Evolutionary conservation across 768 basidiomycete species (phyloP), one percentile per base, ranked within the genome.

Genomic region (Leucosporidium scottii): DNA sequence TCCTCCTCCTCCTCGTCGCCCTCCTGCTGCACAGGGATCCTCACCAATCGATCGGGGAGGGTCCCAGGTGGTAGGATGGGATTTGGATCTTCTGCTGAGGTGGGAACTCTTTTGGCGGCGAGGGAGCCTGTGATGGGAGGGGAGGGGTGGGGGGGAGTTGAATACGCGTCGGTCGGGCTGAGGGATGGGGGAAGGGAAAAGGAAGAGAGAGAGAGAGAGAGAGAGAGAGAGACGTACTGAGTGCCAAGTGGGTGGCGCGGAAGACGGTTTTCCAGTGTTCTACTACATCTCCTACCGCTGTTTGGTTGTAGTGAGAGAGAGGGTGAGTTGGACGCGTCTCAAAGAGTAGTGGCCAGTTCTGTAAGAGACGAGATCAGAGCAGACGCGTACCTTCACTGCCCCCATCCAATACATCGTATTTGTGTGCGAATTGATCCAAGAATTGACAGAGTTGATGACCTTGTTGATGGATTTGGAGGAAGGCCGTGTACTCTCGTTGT

Each of bases 181-280:
- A 53, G 54, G 44, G 39, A 20, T 12, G 30, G 25, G 27, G 55
- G 21, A 47, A 17, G 13, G 20, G 27, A 28, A 49, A 31, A 5
- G 25, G 36, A 28, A n/a, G 27, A 8, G n/a, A n/a, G n/a, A n/a
- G n/a, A n/a, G n/a, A n/a, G 17, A 34, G 30, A 68, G n/a, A n/a
- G n/a, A n/a, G n/a, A n/a, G n/a, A n/a, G n/a, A n/a, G 17, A 34
- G 30, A 68, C 64, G 54, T 15, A 73, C 74, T 63, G 30, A 75
- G 54, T 0, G 74, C 72, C 10, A 75, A 65, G 4, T 68, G 67
- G 1, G 74, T 73, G 1, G 63, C 63, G n/a, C 74, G 64, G 64
- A 75, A 75, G 30, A 73, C 69, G 63, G 71, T 75, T 56, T 73
- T 70, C 74, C 74, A 75, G 59, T 75, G 72, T 48, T 73, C 72